Conservation (phyloP, 2,329 filamentous ascomycete species). For the Fusarium sp. region DNA sequence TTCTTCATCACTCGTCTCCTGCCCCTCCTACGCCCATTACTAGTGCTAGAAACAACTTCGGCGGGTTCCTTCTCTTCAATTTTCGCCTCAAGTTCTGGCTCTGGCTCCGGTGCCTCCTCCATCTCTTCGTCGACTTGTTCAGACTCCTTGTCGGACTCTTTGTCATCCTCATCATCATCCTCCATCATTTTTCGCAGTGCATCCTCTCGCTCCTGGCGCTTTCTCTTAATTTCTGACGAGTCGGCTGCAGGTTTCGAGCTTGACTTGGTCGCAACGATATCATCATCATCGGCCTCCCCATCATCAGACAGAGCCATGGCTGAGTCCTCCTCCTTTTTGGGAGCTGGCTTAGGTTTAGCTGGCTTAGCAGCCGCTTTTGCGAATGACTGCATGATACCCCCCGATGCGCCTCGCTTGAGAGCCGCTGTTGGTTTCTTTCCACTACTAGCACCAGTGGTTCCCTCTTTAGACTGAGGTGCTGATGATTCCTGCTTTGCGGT, state of each 20-base stretch:
- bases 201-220: slow-evolving; percentile 53
- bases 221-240: slow-evolving; percentile 43
- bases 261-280: slow-evolving; percentile 45
- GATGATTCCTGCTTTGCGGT: slow-evolving; percentile 48
- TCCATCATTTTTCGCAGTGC: slow-evolving; percentile 61
- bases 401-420: slow-evolving; percentile 68
- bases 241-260: slow-evolving; percentile 38
- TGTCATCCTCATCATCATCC: slow-evolving; percentile 69
- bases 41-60: slow-evolving; percentile 64
- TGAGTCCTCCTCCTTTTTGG: slow-evolving; percentile 50
- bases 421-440: slow-evolving; percentile 52
- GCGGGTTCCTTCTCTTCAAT: slow-evolving; percentile 58
- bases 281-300: slow-evolving; percentile 54
- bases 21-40: slow-evolving; percentile 76
- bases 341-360: slow-evolving; percentile 60
- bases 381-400: slow-evolving; percentile 81
- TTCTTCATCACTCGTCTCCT: slow-evolving; percentile 87
- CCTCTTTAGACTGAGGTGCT: slow-evolving; percentile 39
- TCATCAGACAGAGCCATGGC: slow-evolving; percentile 53
- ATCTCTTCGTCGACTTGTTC: slow-evolving; percentile 54
- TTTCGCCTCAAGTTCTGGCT: slow-evolving; percentile 51
- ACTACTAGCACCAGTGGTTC: slow-evolving; percentile 42
- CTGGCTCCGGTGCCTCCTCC: slow-evolving; percentile 54
- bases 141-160: slow-evolving; percentile 54
- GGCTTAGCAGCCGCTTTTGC: slow-evolving; percentile 66